phyloP scores from a whole-genome alignment of 2,329 filamentous ascomycete species.

The Colletotrichum truncatum region DNA sequence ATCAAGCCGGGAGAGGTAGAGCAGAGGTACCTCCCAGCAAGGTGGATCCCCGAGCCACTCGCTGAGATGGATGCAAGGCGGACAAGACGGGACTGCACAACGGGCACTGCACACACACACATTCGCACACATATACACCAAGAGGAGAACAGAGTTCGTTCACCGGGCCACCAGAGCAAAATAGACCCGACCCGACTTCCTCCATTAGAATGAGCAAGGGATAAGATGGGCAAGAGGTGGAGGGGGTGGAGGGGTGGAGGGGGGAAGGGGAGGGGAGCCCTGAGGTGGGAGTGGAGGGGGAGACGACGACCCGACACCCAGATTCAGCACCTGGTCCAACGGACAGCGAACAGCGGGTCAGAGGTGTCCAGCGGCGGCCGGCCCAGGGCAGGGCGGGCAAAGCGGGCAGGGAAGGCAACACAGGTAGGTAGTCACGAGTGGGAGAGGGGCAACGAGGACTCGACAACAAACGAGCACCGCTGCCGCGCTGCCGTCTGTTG shows the following conservation, averaged over 20 bases:
- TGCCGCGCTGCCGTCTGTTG: no score
- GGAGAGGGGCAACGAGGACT: no score
- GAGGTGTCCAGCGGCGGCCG: background rate
- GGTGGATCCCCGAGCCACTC: background rate
- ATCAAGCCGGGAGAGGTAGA: background rate
- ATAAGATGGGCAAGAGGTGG: conserved; percentile 1
- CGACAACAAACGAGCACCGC: no score
- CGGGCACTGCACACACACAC: conserved; percentile 21
- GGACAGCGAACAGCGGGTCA: background rate
- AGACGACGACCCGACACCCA: conserved; percentile 5
- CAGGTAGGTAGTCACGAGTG: no score
- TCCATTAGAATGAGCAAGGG: conserved; percentile 27
- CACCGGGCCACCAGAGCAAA: conserved; percentile 22
- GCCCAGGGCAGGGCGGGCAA: background rate
- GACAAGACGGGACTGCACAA: background rate
- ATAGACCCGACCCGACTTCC: conserved; percentile 5
- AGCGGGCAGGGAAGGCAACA: background rate
- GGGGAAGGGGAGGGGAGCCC: background rate
- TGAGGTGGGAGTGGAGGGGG: conserved; percentile 15
- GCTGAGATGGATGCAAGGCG: conserved; percentile 8
- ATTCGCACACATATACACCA: conserved; percentile 4
- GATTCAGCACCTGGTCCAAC: background rate
- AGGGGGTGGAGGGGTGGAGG: conserved; percentile 6
- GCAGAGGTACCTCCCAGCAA: conserved; percentile 3
- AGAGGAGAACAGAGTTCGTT: conserved; percentile 20